Evolutionary conservation across 257 asterid genomes (phyloP), one percentile per base, ranked within the genome.

Genomic region (Gardenia jasminoides): DNA sequence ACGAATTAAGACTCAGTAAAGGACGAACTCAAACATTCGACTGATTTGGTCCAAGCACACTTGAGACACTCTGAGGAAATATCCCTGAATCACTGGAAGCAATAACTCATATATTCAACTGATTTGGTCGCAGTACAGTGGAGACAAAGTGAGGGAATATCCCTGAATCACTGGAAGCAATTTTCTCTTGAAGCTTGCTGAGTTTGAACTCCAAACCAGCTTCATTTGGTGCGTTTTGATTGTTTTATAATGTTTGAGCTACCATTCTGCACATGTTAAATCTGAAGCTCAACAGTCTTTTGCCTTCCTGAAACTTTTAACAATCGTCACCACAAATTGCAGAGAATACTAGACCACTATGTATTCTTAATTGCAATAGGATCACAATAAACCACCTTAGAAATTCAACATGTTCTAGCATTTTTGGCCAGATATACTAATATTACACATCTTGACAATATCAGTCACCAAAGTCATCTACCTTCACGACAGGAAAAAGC

Each of bases 101-200:
- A 36, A 93, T 4, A 9, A 54, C 33, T 75, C 59, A 92, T 98
- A 98, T 91, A 91, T 84, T 90, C 91, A 75, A 83, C 83, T 36
- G 97, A 88, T 80, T 85, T 66, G 97, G 98, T 86, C 83, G 88
- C 82, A 36, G 41, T 36, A 36, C 41, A 1, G 4, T 87, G 79
- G 75, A 82, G 30, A 94, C 92, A 9, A 97, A 90, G 81, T 93
- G 97, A 75, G 99, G 98, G 81, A 94, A 91, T 89, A 93, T 88
- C 66, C 93, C 90, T 36, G 41, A 36, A 36, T 36, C 41, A 36
- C 41, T 36, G 41, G 41, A 36, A 36, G 3, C 41, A 36, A 93
- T 90, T 80, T 91, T 96, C 84, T 89, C 93, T 59, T 97, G 91
- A 77, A 94, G 91, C 91, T 93, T 94, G 59, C 90, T 96, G 39